Evolutionary conservation across 202 grass and related monocot genomes (phyloP).

Genomic region (Setaria viridis): DNA sequence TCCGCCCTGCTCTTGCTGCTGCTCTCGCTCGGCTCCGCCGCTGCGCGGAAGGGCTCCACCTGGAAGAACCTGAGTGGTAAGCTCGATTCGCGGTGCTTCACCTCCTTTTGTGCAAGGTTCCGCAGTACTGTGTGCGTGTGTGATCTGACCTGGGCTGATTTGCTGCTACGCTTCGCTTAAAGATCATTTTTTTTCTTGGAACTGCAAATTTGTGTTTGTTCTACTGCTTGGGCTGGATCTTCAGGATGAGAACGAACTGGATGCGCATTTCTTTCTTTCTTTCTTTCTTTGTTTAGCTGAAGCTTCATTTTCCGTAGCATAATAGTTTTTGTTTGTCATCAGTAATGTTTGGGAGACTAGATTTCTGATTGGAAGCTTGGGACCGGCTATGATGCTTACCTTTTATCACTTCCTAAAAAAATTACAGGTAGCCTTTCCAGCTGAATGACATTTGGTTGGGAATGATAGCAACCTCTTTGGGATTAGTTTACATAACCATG

Average conservation of each 20-base stretch:
- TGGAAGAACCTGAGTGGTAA: conserved; percentile 78
- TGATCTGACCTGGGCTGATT: conserved; percentile 53
- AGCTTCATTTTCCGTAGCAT: not conserved
- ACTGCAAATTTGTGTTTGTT: not conserved
- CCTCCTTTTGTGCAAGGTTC: not conserved
- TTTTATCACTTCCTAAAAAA: conserved; percentile 22
- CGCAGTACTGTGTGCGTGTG: not conserved
- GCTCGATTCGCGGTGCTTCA: conserved; percentile 23
- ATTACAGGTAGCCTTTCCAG: conserved; percentile 37
- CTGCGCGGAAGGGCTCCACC: conserved; percentile 62
- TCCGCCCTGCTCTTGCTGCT: conserved; percentile 51
- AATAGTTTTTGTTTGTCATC: not conserved
- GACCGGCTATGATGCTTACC: conserved; percentile 32
- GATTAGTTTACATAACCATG: conserved; percentile 21
- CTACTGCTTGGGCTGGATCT: conserved; percentile 42
- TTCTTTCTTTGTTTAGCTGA: not conserved
- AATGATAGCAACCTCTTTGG: conserved; percentile 25
- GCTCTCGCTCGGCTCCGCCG: conserved; percentile 38
- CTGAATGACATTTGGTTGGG: conserved; percentile 40
- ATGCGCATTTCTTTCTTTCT: conserved; percentile 8
- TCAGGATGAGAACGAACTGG: conserved; percentile 25
- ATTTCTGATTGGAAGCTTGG: conserved; percentile 48
- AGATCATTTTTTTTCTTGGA: not conserved
- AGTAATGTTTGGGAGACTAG: not conserved
- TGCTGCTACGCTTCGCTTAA: conserved; percentile 15